A percentile compares a stretch with the other conserved stretches of the same genome.
phyloP scores from a whole-genome alignment of 257 asterid species.

The Eucommia ulmoides region DNA sequence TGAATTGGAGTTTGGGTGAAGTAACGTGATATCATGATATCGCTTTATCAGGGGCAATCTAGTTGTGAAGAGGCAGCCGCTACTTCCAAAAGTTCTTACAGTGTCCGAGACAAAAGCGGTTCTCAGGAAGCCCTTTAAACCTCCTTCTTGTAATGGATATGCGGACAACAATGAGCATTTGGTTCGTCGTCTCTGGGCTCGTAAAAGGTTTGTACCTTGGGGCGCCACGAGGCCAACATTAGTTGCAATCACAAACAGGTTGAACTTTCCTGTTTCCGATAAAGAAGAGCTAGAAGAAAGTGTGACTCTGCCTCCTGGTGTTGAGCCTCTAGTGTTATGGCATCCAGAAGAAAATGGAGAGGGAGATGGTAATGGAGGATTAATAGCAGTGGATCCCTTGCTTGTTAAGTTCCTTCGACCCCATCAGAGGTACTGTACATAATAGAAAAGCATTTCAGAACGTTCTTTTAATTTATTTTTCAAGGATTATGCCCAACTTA shows the following conservation, averaged over 20 bases:
- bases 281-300: constrained; percentile 36
- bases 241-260: constrained; percentile 50
- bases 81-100: constrained; percentile 81
- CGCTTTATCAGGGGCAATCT: constrained; percentile 57
- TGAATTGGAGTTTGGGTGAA: not conserved
- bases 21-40: constrained; percentile 8
- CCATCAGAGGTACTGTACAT: constrained; percentile 65
- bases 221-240: constrained; percentile 67
- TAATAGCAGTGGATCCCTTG: constrained; percentile 63
- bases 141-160: constrained; percentile 74
- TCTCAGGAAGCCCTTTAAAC: constrained; percentile 78
- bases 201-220: constrained; percentile 96
- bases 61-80: constrained; percentile 71
- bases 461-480: too few species aligned
- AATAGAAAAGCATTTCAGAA: not conserved
- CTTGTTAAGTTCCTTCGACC: constrained; percentile 93
- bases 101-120: constrained; percentile 52
- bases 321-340: constrained; percentile 90
- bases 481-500: too few species aligned
- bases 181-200: constrained; percentile 70
- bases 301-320: constrained; percentile 60
- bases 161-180: constrained; percentile 51
- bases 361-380: constrained; percentile 18
- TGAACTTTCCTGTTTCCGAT: constrained; percentile 23
- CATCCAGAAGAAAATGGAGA: constrained; percentile 48